Conservation (phyloP, 352 stramenopile genomes). For the Phytopythium ostracodes region DNA sequence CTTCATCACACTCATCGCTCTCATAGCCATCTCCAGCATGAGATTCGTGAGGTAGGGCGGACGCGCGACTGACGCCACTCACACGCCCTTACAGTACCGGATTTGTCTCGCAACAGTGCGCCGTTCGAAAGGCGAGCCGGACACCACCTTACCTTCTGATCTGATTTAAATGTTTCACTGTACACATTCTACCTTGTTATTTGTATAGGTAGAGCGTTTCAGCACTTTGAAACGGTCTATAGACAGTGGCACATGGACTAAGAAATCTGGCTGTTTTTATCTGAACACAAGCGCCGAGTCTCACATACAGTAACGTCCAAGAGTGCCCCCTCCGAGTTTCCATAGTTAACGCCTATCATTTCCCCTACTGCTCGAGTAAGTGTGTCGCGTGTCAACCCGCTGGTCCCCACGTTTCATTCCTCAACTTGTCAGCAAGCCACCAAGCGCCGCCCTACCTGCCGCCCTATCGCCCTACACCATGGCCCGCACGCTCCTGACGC, state of each 20-base stretch:
- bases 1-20: background rate
- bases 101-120: background rate
- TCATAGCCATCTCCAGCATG: background rate
- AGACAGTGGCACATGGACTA: background rate
- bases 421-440: background rate
- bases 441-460: background rate
- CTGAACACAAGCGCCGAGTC: no score
- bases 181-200: background rate
- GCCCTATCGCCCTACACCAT: background rate
- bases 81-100: background rate
- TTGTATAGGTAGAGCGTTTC: background rate
- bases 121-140: background rate
- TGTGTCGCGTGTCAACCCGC: background rate
- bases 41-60: background rate
- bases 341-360: background rate
- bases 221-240: background rate
- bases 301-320: no score
- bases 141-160: background rate
- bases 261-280: background rate
- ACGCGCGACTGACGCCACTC: background rate
- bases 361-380: no score
- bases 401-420: background rate
- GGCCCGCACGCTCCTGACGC: background rate
- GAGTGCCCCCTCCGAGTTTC: background rate
- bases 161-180: background rate